Conservation (phyloP, 116 monocot genomes). For the Zostera marina region DNA sequence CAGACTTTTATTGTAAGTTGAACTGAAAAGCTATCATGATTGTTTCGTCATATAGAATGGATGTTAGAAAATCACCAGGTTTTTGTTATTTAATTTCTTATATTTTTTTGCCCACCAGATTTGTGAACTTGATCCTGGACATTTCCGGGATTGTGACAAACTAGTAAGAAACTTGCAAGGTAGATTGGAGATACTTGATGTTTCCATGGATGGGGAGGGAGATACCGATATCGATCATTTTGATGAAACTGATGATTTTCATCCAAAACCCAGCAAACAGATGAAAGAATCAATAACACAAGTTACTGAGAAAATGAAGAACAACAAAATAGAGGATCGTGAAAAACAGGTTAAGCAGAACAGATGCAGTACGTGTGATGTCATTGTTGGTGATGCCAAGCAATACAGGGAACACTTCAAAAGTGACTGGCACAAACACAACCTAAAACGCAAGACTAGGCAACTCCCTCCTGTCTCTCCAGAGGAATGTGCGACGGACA, state of each 20-base stretch:
- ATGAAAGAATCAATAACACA: conserved; percentile 12
- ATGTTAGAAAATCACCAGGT: no score
- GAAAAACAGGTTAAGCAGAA: conserved; percentile 42
- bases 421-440: conserved; percentile 89
- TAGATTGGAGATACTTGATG: conserved; percentile 75
- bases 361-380: conserved; percentile 68
- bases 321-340: conserved; percentile 15
- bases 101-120: conserved; percentile 27
- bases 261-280: conserved; percentile 17
- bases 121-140: conserved; percentile 70
- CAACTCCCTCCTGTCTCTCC: conserved; percentile 57
- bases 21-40: background rate
- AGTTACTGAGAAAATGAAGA: conserved; percentile 26
- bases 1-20: conserved; percentile 54
- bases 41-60: no score
- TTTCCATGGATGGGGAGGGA: conserved; percentile 51
- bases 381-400: conserved; percentile 58
- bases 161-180: conserved; percentile 55
- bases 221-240: conserved; percentile 37
- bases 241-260: conserved; percentile 31
- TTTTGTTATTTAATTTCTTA: no score
- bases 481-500: conserved; percentile 72
- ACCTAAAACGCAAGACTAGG: conserved; percentile 60
- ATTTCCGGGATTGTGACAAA: conserved; percentile 72
- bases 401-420: conserved; percentile 85